phyloP scores from a whole-genome alignment of 2,329 filamentous ascomycete genomes.

The Alternaria sp. region DNA sequence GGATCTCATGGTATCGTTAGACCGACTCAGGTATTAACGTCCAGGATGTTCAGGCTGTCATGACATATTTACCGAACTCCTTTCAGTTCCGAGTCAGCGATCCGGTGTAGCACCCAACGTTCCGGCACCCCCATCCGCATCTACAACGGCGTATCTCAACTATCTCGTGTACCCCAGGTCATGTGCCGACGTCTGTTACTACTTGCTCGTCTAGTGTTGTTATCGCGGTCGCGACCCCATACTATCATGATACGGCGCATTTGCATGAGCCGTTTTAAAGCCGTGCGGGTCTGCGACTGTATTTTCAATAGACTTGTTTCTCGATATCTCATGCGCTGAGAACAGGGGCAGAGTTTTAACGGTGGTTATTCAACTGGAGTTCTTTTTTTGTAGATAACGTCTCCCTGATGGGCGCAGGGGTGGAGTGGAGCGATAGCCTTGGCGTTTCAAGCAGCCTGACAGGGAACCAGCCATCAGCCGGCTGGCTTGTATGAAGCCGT shows the following conservation, averaged over 20 bases:
- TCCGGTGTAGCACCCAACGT: neutral
- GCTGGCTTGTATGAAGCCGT: neutral
- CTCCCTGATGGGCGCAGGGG: slow-evolving; percentile 17
- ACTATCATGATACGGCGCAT: neutral
- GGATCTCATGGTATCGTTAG: neutral
- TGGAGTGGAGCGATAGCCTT: slow-evolving; percentile 7
- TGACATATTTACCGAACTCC: neutral
- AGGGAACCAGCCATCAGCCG: slow-evolving; percentile 1
- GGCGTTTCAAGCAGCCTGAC: slow-evolving; percentile 17
- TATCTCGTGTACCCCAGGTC: neutral
- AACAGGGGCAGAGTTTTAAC: slow-evolving; percentile 7
- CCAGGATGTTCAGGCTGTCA: neutral
- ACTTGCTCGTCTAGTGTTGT: neutral
- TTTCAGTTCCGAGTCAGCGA: neutral
- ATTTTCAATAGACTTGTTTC: neutral
- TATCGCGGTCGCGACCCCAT: neutral
- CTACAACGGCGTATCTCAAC: neutral
- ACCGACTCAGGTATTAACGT: neutral
- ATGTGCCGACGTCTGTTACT: neutral
- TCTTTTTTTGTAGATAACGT: slow-evolving; percentile 12
- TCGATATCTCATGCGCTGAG: slow-evolving; percentile 3
- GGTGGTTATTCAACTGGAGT: slow-evolving; percentile 7
- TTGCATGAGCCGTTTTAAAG: neutral
- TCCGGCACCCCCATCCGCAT: neutral
- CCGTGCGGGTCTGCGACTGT: slow-evolving; percentile 1